A percentile compares a stretch with the other conserved stretches of the same genome.
Conservation (phyloP, 441 rosid species). For the Pelargonium myrrhifolium region DNA sequence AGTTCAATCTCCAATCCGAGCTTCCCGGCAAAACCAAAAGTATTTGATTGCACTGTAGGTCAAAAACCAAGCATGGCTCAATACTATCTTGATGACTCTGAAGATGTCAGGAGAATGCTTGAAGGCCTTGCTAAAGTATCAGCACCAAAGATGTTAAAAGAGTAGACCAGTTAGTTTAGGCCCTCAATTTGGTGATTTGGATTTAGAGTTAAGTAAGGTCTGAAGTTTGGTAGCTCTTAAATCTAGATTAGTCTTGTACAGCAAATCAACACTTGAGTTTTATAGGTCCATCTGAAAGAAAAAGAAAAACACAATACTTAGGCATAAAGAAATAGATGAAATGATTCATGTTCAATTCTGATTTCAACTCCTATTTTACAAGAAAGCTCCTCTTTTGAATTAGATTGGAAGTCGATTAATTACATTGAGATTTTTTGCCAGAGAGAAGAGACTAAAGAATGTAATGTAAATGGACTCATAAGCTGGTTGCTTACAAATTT, state of each 20-base stretch:
- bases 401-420: no score
- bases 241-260: background rate
- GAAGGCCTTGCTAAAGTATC: background rate
- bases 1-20: background rate
- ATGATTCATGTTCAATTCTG: no score
- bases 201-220: no score
- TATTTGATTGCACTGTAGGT: conserved; percentile 13
- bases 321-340: no score
- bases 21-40: background rate
- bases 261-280: background rate
- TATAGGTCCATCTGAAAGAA: background rate
- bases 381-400: no score
- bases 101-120: conserved; percentile 14
- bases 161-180: background rate
- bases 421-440: no score
- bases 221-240: background rate
- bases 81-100: conserved; percentile 10
- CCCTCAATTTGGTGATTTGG: background rate
- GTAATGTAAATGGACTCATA: no score
- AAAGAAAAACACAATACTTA: background rate
- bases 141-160: background rate
- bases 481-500: no score
- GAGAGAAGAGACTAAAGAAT: no score
- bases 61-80: conserved; percentile 20
- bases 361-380: no score